Conservation (phyloP, 1,284 basidiomycete species). For the Cryptococcus amylolentus region DNA sequence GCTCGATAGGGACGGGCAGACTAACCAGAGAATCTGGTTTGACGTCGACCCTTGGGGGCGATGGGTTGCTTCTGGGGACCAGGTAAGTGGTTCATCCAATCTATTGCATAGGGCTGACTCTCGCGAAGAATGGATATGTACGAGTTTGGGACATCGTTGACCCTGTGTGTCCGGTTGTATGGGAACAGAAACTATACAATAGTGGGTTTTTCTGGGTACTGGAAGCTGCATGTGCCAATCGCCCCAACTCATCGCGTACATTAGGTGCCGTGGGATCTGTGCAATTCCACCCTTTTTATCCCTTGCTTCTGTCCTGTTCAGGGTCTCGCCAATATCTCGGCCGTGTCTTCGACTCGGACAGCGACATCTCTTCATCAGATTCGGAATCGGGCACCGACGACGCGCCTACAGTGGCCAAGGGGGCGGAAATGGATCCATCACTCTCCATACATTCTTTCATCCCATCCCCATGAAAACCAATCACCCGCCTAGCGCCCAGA, state of each 20-base stretch:
- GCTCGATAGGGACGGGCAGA: conserved; percentile 44
- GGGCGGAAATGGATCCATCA: no score
- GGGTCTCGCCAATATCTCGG: conserved; percentile 28
- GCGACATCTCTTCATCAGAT: background rate
- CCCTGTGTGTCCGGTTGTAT: conserved; percentile 1
- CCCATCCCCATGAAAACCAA: background rate
- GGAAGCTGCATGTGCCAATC: no score
- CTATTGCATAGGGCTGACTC: background rate
- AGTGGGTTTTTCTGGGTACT: conserved; percentile 9
- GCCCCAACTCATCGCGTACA: background rate
- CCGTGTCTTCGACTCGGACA: conserved; percentile 1
- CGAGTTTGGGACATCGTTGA: conserved; percentile 37
- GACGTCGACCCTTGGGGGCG: conserved; percentile 70
- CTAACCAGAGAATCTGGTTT: conserved; percentile 75
- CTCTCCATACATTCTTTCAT: background rate
- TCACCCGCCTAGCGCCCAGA: conserved; percentile 1
- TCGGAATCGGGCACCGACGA: background rate
- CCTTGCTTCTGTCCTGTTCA: conserved; percentile 31
- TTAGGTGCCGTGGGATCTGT: conserved; percentile 42
- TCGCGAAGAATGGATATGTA: conserved; percentile 24
- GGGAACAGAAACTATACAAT: conserved; percentile 16
- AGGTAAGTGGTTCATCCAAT: conserved; percentile 54
- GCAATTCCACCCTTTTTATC: conserved; percentile 42
- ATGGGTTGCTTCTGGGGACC: conserved; percentile 66
- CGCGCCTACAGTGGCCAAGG: background rate